Conservation (phyloP, 371 early-diverging fungal genomes). For the Blakeslea trispora region DNA sequence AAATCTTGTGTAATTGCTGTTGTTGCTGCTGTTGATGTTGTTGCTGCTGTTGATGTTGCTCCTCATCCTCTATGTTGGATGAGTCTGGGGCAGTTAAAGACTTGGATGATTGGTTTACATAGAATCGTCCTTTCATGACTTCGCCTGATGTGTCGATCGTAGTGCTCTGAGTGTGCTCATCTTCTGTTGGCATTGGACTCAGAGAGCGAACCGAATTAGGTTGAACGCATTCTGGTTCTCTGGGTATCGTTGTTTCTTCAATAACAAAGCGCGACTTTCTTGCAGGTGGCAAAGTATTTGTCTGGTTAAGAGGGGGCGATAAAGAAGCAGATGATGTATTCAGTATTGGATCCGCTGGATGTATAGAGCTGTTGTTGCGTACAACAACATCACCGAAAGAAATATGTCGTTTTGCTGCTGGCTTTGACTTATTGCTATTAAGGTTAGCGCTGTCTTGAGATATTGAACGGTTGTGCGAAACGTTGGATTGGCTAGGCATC, state of each 20-base stretch:
- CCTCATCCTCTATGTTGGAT: neutral
- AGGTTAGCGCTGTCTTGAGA: slow-evolving; percentile 7
- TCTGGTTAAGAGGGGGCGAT: slow-evolving; percentile 6
- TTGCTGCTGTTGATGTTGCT: neutral
- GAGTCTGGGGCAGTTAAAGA: neutral
- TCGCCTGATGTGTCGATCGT: slow-evolving; percentile 30
- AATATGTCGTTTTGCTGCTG: slow-evolving; percentile 34
- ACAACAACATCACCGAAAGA: slow-evolving; percentile 54
- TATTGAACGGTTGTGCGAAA: neutral
- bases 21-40: slow-evolving; percentile 2
- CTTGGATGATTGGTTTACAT: slow-evolving; percentile 44
- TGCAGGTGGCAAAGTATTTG: slow-evolving; percentile 3
- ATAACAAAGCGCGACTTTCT: slow-evolving; percentile 61
- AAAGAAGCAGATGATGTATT: slow-evolving; percentile 4
- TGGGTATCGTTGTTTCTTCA: slow-evolving; percentile 29
- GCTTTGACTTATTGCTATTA: slow-evolving; percentile 4
- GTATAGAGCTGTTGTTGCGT: slow-evolving; percentile 23
- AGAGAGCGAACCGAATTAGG: slow-evolving; percentile 25
- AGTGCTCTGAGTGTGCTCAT: slow-evolving; percentile 24
- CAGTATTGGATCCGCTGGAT: slow-evolving; percentile 23
- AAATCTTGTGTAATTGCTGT: slow-evolving; percentile 17
- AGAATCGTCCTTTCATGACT: slow-evolving; percentile 66
- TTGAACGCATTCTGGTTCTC: slow-evolving; percentile 2
- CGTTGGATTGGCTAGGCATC: neutral
- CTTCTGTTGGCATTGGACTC: slow-evolving; percentile 35